Evolutionary conservation across 2,329 filamentous ascomycete genomes (phyloP).

Genomic region (Sporothrix euskadiensis): DNA sequence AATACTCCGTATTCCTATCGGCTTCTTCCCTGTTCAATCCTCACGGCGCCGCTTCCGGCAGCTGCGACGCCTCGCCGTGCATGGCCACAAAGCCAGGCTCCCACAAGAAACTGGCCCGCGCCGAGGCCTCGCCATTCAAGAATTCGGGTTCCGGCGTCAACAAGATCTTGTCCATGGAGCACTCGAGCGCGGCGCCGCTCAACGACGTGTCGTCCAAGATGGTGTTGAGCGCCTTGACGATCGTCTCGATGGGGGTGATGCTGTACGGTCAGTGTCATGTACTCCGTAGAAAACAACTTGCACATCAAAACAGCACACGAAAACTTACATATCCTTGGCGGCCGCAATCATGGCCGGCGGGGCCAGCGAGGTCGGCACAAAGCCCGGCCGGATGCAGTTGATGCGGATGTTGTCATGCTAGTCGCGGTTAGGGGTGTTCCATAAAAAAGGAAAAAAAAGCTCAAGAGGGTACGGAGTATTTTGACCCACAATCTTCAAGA

Average conservation of each 20-base stretch:
- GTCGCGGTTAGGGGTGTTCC: neutral
- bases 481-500: neutral
- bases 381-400: conserved; percentile 4
- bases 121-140: neutral
- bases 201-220: neutral
- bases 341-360: neutral
- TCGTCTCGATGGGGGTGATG: neutral
- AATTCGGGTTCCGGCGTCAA: neutral
- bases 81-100: conserved; percentile 1
- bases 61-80: neutral
- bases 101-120: neutral
- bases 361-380: neutral
- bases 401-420: conserved; percentile 3
- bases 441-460: neutral
- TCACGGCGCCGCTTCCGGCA: neutral
- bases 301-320: too few species aligned
- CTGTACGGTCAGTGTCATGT: neutral
- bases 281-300: too few species aligned
- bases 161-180: neutral
- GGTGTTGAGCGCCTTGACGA: neutral
- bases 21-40: too few species aligned
- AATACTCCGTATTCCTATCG: too few species aligned
- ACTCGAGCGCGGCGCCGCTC: neutral
- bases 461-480: neutral
- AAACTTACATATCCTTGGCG: neutral